These are phyloP conservation scores for Wallacemonas sp. DNA, from an alignment of 208 protist species.

Conservation along the genomic window DNA sequence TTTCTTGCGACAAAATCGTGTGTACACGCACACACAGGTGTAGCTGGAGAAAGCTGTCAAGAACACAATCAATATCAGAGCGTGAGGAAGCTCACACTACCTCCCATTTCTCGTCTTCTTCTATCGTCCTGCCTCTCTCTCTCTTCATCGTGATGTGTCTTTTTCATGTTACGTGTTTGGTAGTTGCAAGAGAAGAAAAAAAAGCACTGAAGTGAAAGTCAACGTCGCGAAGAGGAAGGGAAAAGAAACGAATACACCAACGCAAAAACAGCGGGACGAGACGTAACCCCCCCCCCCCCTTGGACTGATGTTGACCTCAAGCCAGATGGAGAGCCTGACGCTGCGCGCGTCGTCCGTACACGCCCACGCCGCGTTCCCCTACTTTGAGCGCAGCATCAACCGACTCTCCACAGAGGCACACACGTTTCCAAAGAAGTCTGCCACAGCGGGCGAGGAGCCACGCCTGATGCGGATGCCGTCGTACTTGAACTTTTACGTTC, in stretches of 20 bases:
- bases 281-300: neutral
- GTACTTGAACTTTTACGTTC: constrained; percentile 66
- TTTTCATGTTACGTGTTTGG: too few species aligned
- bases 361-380: constrained; percentile 56
- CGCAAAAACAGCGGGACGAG: neutral
- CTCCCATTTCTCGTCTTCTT: too few species aligned
- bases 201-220: too few species aligned
- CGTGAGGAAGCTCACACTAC: too few species aligned
- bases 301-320: constrained; percentile 30
- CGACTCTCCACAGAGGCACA: neutral
- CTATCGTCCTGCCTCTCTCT: too few species aligned
- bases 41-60: too few species aligned
- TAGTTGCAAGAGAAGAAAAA: too few species aligned
- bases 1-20: too few species aligned
- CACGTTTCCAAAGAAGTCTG: constrained; percentile 3
- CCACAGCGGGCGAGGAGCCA: constrained; percentile 13
- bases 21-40: too few species aligned
- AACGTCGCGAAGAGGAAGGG: too few species aligned
- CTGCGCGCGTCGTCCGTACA: constrained; percentile 68
- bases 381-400: constrained; percentile 63
- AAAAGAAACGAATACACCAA: neutral
- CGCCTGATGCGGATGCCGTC: constrained; percentile 31
- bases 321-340: constrained; percentile 50
- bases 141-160: too few species aligned
- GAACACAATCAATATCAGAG: too few species aligned